A percentile compares a stretch with the other conserved stretches of the same genome.
Evolutionary conservation across 768 basidiomycete species (phyloP).

Genomic region (Xerocomellus dryophilus): DNA sequence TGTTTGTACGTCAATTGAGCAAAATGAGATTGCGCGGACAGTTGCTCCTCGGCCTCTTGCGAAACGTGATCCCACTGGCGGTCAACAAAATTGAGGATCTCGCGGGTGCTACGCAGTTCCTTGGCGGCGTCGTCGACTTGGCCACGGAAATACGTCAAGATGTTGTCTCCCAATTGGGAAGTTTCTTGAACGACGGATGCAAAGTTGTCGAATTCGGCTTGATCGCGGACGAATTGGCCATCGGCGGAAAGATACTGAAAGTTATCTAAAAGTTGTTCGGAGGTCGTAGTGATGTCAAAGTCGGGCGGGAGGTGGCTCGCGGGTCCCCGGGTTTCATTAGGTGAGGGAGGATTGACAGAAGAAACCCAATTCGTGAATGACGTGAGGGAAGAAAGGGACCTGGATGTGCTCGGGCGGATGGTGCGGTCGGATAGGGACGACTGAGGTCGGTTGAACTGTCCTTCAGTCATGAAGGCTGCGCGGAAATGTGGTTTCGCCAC

Average conservation of each 20-base stretch:
- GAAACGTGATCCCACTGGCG: slow-evolving; percentile 43
- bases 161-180: slow-evolving; percentile 41
- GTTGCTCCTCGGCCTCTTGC: slow-evolving; percentile 44
- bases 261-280: slow-evolving; percentile 51
- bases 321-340: slow-evolving; percentile 29
- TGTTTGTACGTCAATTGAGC: slow-evolving; percentile 29
- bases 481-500: slow-evolving; percentile 67
- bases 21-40: slow-evolving; percentile 21
- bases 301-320: slow-evolving; percentile 39
- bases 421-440: slow-evolving; percentile 58
- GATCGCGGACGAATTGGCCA: slow-evolving; percentile 36
- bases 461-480: slow-evolving; percentile 54
- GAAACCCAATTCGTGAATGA: slow-evolving; percentile 40
- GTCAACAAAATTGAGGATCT: slow-evolving; percentile 43
- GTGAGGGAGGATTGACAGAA: slow-evolving; percentile 15
- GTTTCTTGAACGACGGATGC: slow-evolving; percentile 48
- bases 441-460: slow-evolving; percentile 44
- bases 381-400: slow-evolving; percentile 48
- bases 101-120: slow-evolving; percentile 48
- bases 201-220: slow-evolving; percentile 42
- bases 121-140: slow-evolving; percentile 50
- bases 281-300: slow-evolving; percentile 44
- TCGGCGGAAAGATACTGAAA: slow-evolving; percentile 50
- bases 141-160: slow-evolving; percentile 51
- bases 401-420: slow-evolving; percentile 41